These are phyloP conservation scores for Thymus quinquecostatus DNA, from an alignment of 257 asterid species.

Conservation along the genomic window DNA sequence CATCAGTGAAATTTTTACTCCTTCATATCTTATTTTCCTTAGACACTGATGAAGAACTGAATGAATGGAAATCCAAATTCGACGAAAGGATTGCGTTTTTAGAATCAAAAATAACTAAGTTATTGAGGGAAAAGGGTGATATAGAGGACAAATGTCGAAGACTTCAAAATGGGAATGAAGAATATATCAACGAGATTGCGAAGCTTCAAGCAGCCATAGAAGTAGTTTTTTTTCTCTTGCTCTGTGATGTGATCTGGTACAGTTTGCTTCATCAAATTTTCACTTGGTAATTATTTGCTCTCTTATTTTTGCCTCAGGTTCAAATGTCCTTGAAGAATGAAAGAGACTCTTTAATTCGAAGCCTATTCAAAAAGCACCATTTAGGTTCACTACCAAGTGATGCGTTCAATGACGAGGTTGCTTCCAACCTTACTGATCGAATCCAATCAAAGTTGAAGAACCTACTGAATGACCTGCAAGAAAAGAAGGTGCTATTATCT, in stretches of 20 bases:
- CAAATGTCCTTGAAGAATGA: conserved; percentile 69
- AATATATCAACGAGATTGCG: conserved; percentile 58
- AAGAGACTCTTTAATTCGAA: conserved; percentile 59
- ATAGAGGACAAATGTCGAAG: conserved; percentile 50
- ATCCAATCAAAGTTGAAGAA: conserved; percentile 60
- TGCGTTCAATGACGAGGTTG: conserved; percentile 72
- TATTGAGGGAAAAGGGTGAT: conserved; percentile 72
- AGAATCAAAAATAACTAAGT: conserved; percentile 59
- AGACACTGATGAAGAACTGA: conserved; percentile 96
- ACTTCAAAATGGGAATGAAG: conserved; percentile 42
- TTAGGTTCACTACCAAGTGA: conserved; percentile 69
- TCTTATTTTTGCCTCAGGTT: conserved; percentile 50
- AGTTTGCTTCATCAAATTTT: conserved; percentile 23
- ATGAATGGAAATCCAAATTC: conserved; percentile 90
- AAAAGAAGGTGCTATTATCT: conserved; percentile 65
- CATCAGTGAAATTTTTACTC: conserved; percentile 16
- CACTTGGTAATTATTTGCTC: conserved; percentile 29
- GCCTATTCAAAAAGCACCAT: conserved; percentile 66
- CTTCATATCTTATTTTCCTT: conserved; percentile 18
- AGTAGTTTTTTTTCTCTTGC: conserved; percentile 44
- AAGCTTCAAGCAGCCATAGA: conserved; percentile 74
- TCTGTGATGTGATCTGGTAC: conserved; percentile 30
- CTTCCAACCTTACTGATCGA: conserved; percentile 63
- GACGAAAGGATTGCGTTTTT: conserved; percentile 70
- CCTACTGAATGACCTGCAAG: conserved; percentile 62